Base-by-base conservation (phyloP, 805 yeast species). In the Lachancea sp. region DNA sequence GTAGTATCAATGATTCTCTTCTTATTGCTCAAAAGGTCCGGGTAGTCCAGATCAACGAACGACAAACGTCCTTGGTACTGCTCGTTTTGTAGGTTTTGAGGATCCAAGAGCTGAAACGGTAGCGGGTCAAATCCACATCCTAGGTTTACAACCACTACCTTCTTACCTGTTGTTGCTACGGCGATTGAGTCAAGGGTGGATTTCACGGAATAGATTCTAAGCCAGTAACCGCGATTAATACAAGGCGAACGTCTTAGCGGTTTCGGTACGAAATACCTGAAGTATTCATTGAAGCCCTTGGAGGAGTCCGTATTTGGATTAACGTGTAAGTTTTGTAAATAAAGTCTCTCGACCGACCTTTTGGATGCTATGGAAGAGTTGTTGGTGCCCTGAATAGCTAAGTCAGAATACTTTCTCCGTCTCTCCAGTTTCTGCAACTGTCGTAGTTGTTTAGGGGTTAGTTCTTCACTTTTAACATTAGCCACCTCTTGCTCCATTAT, bases 351-450 rank as follows among this genome's bases (percentile, higher is more conserved):
- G 2, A 83, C 95, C 1, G 92, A 83, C 46, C 92, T 62, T 51
- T 84, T 84, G 2, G 92, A 83, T 1, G 83, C 88, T 36, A 85
- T 84, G 0, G 94, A 84, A 6, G 87, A 83, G 50, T 80, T 83
- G 54, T 85, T 84, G 2, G 95, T 84, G 3, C 86, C 88, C 60
- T 84, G 94, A n/a, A 84, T 78, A 21, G 81, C 80, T 23, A 77
- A 60, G 57, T 81, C 88, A 25, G 75, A 75, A 50, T 70, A 75
- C 18, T 67, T 64, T 47, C 70, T 71, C 29, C 70, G 65, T 26
- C 80, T 58, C 29, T 55, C 56, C 41, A 67, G 74, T 46, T 77
- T 75, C 39, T 65, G 70, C 9, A 44, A 41, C 37, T 58, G 60
- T 36, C 43, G 40, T 40, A 29, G 34, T 40, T 43, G 49, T 21